Conservation (phyloP, 208 protist genomes). For the Trypanosoma melophagium region DNA sequence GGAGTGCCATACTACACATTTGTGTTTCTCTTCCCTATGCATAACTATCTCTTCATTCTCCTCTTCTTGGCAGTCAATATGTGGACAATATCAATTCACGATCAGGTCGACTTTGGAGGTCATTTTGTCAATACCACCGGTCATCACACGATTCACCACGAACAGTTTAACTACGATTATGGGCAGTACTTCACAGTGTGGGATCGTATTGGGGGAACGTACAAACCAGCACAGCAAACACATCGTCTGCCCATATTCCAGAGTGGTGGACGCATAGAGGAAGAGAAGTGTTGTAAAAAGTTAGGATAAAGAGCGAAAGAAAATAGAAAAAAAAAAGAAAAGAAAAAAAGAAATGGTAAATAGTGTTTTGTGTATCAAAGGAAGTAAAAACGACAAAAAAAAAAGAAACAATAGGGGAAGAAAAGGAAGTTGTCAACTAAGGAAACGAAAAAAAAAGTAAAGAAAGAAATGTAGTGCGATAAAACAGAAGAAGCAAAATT, state of each 20-base stretch:
- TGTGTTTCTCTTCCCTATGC: constrained; percentile 86
- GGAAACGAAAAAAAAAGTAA: constrained; percentile 8
- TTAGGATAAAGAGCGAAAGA: constrained; percentile 8
- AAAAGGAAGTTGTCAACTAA: background rate
- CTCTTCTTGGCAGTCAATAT: constrained; percentile 93
- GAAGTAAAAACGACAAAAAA: constrained; percentile 7
- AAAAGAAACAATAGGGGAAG: background rate
- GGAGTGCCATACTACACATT: constrained; percentile 93
- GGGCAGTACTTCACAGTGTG: constrained; percentile 94
- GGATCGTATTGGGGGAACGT: constrained; percentile 89
- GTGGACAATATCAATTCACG: constrained; percentile 95
- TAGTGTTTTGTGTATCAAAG: background rate
- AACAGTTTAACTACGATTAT: constrained; percentile 93
- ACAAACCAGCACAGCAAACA: constrained; percentile 75
- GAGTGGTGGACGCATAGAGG: constrained; percentile 6
- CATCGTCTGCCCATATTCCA: constrained; percentile 40
- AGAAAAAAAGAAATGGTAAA: constrained; percentile 10
- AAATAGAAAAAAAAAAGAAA: constrained; percentile 15
- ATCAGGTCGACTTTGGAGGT: constrained; percentile 86
- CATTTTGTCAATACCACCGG: constrained; percentile 78
- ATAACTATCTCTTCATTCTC: constrained; percentile 81
- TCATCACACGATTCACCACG: constrained; percentile 94
- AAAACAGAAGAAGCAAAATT: constrained; percentile 19
- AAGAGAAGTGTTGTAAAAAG: background rate
- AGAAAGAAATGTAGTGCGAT: constrained; percentile 11